Conservation (phyloP, 345 rosid species). For the Tarenaya hassleriana region DNA sequence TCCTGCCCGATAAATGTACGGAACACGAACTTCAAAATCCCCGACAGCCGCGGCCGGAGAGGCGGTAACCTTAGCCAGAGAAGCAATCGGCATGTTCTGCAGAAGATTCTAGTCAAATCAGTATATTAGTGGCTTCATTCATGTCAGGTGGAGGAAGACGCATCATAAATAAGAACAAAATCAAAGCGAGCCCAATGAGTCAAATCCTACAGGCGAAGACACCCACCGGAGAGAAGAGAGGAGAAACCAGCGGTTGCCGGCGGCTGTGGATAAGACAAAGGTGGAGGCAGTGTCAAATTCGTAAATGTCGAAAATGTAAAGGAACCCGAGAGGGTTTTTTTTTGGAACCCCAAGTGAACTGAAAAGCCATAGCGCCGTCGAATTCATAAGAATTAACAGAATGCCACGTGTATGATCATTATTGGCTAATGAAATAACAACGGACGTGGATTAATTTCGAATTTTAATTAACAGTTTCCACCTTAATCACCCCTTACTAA, state of each 20-base stretch:
- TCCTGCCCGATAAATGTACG: constrained; percentile 18
- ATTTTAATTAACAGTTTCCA: neutral
- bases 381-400: constrained; percentile 11
- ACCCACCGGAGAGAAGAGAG: constrained; percentile 11
- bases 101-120: constrained; percentile 4
- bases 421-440: neutral
- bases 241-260: constrained; percentile 1
- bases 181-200: constrained; percentile 4
- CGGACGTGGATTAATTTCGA: neutral
- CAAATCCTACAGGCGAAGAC: constrained; percentile 5
- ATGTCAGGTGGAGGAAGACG: neutral
- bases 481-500: too few species aligned
- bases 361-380: neutral
- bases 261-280: constrained; percentile 15
- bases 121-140: constrained; percentile 11
- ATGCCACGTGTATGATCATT: constrained; percentile 11
- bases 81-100: constrained; percentile 28
- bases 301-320: constrained; percentile 14
- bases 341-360: constrained; percentile 7
- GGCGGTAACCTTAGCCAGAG: constrained; percentile 23
- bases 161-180: neutral
- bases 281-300: constrained; percentile 17
- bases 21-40: constrained; percentile 20
- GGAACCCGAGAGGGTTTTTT: too few species aligned
- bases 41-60: constrained; percentile 14